phyloP scores from a whole-genome alignment of 768 basidiomycete genomes.

The Mycena albidolilacea region DNA sequence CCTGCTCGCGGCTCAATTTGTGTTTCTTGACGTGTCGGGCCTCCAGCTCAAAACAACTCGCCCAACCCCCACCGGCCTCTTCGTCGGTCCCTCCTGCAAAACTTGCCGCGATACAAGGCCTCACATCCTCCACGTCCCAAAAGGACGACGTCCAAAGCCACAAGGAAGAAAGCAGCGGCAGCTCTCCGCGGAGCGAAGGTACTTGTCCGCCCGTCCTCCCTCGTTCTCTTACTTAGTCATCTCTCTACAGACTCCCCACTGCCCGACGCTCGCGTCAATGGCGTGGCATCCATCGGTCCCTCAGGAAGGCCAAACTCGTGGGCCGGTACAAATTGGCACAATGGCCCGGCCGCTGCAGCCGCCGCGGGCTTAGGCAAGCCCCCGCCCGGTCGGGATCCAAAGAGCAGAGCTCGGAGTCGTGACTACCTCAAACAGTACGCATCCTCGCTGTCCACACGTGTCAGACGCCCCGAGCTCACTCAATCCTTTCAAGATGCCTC shows the following conservation, averaged over 20 bases:
- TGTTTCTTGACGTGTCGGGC: slow-evolving; percentile 54
- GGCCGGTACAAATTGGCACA: slow-evolving; percentile 66
- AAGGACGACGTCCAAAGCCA: slow-evolving; percentile 83
- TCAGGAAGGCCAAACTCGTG: slow-evolving; percentile 70
- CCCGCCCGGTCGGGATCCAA: slow-evolving; percentile 91
- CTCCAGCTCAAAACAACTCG: slow-evolving; percentile 85
- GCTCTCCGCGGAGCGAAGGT: slow-evolving; percentile 92
- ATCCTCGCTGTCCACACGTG: slow-evolving; percentile 56
- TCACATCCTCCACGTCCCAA: slow-evolving; percentile 62
- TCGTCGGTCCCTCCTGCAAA: slow-evolving; percentile 78
- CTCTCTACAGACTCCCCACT: slow-evolving; percentile 76
- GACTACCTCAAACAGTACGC: slow-evolving; percentile 96
- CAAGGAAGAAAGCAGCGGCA: slow-evolving; percentile 85
- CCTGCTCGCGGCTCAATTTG: slow-evolving; percentile 33
- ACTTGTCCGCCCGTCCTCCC: slow-evolving; percentile 41
- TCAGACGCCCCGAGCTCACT: slow-evolving; percentile 20
- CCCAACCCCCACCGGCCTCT: slow-evolving; percentile 62
- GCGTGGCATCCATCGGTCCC: slow-evolving; percentile 61
- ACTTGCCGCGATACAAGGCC: slow-evolving; percentile 71
- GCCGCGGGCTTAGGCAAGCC: slow-evolving; percentile 74
- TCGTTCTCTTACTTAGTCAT: slow-evolving; percentile 34
- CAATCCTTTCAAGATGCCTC: slow-evolving; percentile 75
- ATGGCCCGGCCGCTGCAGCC: slow-evolving; percentile 60
- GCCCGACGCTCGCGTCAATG: slow-evolving; percentile 78
- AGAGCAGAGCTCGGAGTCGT: slow-evolving; percentile 92